Percentiles rank a stretch among this genome's conserved stretches.
phyloP scores from a whole-genome alignment of 129 eudicot genomes.

The Ambrosia trifida region DNA sequence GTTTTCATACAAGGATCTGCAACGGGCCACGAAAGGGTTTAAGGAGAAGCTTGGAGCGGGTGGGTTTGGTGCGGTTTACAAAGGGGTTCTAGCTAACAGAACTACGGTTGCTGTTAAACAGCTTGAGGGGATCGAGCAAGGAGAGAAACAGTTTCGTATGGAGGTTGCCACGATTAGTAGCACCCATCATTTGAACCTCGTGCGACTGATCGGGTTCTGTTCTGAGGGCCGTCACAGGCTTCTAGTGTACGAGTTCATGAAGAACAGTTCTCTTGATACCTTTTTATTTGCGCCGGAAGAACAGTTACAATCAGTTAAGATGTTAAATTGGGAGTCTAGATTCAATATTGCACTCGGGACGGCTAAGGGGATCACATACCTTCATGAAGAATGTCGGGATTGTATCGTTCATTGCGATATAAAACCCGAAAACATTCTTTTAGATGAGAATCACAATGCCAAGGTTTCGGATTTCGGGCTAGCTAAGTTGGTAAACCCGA shows the following conservation, averaged over 20 bases:
- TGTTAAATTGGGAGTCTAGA: conserved; percentile 68
- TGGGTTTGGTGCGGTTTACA: conserved; percentile 92
- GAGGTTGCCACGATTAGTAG: conserved; percentile 95
- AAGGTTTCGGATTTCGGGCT: conserved; percentile 87
- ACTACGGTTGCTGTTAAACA: conserved; percentile 77
- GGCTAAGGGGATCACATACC: conserved; percentile 80
- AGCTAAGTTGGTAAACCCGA: conserved; percentile 70
- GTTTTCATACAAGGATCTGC: conserved; percentile 79
- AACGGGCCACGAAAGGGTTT: conserved; percentile 79
- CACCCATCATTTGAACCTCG: conserved; percentile 91
- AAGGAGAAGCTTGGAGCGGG: conserved; percentile 91
- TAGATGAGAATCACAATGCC: conserved; percentile 72
- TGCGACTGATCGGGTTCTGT: conserved; percentile 83
- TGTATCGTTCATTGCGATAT: conserved; percentile 90
- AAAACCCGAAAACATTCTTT: conserved; percentile 88
- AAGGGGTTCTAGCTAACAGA: conserved; percentile 66
- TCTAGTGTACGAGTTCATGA: conserved; percentile 87
- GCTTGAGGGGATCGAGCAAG: conserved; percentile 91
- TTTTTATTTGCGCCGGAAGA: conserved; percentile 54
- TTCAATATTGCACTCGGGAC: conserved; percentile 78
- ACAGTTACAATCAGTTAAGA: conserved; percentile 38
- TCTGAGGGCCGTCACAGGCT: conserved; percentile 86
- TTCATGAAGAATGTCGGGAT: conserved; percentile 95
- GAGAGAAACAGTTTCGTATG: conserved; percentile 94
- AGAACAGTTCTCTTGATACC: conserved; percentile 84